These are phyloP conservation scores for Lentinula detonsa DNA, from an alignment of 768 basidiomycete species.

Conservation along the genomic window DNA sequence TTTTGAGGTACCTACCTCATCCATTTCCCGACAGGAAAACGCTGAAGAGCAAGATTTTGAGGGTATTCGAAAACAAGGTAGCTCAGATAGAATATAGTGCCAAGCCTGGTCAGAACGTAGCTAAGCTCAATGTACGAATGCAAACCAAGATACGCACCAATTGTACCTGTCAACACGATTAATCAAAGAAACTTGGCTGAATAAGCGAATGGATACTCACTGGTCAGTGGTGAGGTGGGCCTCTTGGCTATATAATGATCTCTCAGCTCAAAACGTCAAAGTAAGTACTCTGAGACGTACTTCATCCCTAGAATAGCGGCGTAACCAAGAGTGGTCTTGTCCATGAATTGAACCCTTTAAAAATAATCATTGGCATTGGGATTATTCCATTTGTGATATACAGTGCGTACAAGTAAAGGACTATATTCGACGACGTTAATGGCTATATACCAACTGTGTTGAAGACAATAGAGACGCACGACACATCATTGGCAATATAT, in stretches of 20 bases:
- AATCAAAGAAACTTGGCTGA: not conserved
- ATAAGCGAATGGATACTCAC: slow-evolving; percentile 12
- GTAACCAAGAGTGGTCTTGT: slow-evolving; percentile 44
- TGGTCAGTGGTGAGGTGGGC: slow-evolving; percentile 1
- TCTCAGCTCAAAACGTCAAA: not conserved
- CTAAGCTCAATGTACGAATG: not conserved
- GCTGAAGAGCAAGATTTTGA: slow-evolving; percentile 65
- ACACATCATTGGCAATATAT: slow-evolving; percentile 50
- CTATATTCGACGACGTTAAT: slow-evolving; percentile 7
- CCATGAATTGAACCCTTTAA: slow-evolving; percentile 46
- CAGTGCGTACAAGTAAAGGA: slow-evolving; percentile 26
- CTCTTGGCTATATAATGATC: not conserved
- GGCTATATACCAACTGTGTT: not conserved
- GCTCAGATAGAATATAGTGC: slow-evolving; percentile 68
- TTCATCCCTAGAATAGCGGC: slow-evolving; percentile 45
- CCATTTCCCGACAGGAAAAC: slow-evolving; percentile 76
- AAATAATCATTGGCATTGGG: not conserved
- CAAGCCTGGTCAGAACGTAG: slow-evolving; percentile 42
- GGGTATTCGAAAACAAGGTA: slow-evolving; percentile 71
- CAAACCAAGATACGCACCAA: not conserved
- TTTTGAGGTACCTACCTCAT: slow-evolving; percentile 45
- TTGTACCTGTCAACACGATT: not conserved
- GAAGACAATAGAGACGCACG: not conserved
- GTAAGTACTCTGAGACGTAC: slow-evolving; percentile 19
- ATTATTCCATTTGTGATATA: not conserved